Evolutionary conservation across 1,139 yeast species (phyloP).

Genomic region (Taiozyma sp.): DNA sequence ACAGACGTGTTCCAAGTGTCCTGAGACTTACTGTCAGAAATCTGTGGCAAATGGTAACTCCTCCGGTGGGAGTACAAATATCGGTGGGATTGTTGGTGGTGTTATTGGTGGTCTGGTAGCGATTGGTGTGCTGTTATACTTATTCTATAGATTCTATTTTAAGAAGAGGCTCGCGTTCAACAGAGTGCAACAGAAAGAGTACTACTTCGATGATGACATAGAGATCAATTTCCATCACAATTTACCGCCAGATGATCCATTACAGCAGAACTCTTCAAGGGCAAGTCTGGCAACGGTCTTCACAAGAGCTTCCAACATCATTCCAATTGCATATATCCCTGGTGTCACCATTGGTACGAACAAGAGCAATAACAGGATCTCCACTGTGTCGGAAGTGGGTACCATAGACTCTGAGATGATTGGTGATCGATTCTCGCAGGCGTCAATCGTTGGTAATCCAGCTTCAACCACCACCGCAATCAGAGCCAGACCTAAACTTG

Average conservation of each 20-base stretch:
- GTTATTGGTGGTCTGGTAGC: slow-evolving; percentile 63
- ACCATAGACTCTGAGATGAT: slow-evolving; percentile 17
- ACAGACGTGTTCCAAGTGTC: slow-evolving; percentile 53
- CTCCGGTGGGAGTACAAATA: slow-evolving; percentile 6
- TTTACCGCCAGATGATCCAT: slow-evolving; percentile 21
- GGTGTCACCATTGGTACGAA: slow-evolving; percentile 72
- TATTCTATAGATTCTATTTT: slow-evolving; percentile 35
- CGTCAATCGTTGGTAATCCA: slow-evolving; percentile 25
- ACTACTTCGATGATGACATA: slow-evolving; percentile 28
- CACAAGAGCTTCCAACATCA: slow-evolving; percentile 78
- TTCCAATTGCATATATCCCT: slow-evolving; percentile 93
- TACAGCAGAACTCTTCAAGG: slow-evolving; percentile 24
- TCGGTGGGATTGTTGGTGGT: slow-evolving; percentile 42
- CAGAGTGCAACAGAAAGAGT: slow-evolving; percentile 23
- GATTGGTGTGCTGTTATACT: slow-evolving; percentile 31
- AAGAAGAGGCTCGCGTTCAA: slow-evolving; percentile 25
- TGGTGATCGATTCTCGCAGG: slow-evolving; percentile 19
- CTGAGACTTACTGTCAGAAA: slow-evolving; percentile 44
- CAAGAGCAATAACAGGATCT: slow-evolving; percentile 13
- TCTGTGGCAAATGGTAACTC: slow-evolving; percentile 15
- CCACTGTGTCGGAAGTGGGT: slow-evolving; percentile 15
- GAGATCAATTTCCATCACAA: slow-evolving; percentile 22
- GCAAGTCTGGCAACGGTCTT: slow-evolving; percentile 52
- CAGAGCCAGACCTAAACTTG: slow-evolving; percentile 62
- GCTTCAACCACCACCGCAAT: slow-evolving; percentile 56